Evolutionary conservation across 306 rosid genomes (phyloP).

Genomic region (Canavalia gladiata): DNA sequence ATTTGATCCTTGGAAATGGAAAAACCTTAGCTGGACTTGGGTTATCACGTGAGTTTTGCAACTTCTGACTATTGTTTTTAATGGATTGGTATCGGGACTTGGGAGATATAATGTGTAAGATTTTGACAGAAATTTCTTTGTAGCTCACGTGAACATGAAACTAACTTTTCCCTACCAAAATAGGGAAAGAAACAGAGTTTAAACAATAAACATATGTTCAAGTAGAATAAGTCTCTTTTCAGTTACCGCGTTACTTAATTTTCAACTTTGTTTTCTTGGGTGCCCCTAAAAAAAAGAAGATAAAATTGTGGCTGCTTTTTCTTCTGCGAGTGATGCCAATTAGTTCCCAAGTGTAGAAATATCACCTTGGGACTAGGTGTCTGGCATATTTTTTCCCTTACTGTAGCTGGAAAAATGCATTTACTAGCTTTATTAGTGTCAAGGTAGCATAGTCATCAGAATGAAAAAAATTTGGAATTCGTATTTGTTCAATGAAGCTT

Average conservation of each 20-base stretch:
- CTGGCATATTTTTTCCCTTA: not conserved
- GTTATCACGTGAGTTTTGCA: constrained; percentile 85
- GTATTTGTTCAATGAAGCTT: constrained; percentile 1
- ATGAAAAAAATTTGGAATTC: not conserved
- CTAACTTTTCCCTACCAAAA: not conserved
- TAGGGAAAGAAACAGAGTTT: constrained; percentile 19
- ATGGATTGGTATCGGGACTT: not conserved
- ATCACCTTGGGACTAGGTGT: not conserved
- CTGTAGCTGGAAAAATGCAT: constrained; percentile 7
- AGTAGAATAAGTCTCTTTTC: not conserved
- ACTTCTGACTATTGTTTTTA: constrained; percentile 17
- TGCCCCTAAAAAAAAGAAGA: not conserved
- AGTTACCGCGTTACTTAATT: not conserved
- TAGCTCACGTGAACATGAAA: constrained; percentile 1
- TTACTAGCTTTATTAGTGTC: not conserved
- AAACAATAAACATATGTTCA: not conserved
- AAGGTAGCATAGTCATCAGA: not conserved
- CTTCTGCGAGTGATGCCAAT: not conserved
- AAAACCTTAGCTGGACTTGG: constrained; percentile 91
- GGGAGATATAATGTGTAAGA: constrained; percentile 18
- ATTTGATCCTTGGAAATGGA: constrained; percentile 94
- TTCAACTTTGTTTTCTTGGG: constrained; percentile 4
- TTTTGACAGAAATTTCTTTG: constrained; percentile 18
- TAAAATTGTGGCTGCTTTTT: not conserved
- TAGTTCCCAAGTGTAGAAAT: not conserved